Evolutionary conservation across 2,329 filamentous ascomycete species (phyloP).

Genomic region (Ilyonectria destructans): DNA sequence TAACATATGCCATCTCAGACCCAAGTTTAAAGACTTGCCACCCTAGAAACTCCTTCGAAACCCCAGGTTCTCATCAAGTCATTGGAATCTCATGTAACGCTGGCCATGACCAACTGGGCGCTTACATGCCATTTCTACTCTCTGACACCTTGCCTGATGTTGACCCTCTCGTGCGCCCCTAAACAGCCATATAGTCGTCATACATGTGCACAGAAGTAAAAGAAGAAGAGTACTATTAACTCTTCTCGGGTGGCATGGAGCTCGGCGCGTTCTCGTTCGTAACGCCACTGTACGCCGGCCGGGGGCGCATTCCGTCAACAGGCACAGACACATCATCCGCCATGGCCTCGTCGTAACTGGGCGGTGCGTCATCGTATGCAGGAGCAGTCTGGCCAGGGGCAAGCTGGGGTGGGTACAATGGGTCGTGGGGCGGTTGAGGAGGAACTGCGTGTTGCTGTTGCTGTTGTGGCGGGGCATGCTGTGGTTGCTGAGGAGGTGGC

Average conservation of each 20-base stretch:
- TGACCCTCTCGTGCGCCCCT: slow-evolving; percentile 1
- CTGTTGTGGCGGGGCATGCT: slow-evolving; percentile 41
- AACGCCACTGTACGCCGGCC: slow-evolving; percentile 79
- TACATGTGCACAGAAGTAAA: slow-evolving; percentile 32
- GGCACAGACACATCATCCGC: slow-evolving; percentile 81
- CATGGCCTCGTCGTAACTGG: slow-evolving; percentile 95
- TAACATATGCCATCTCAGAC: not conserved
- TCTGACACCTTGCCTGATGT: not conserved
- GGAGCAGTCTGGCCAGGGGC: slow-evolving; percentile 60
- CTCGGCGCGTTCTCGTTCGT: slow-evolving; percentile 75
- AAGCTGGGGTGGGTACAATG: slow-evolving; percentile 73
- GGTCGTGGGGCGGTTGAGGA: slow-evolving; percentile 59
- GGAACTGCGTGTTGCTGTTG: slow-evolving; percentile 39
- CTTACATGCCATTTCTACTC: slow-evolving; percentile 25
- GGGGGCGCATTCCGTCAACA: slow-evolving; percentile 72
- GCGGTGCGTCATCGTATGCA: slow-evolving; percentile 83
- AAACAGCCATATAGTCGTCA: slow-evolving; percentile 30
- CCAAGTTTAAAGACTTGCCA: not conserved
- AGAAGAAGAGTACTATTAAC: slow-evolving; percentile 35
- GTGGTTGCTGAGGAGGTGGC: slow-evolving; percentile 38
- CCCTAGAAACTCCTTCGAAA: not conserved
- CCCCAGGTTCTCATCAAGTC: slow-evolving; percentile 7
- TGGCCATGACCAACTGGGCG: slow-evolving; percentile 24
- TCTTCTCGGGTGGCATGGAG: slow-evolving; percentile 62
- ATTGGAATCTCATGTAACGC: not conserved